Evolutionary conservation across 2,329 filamentous ascomycete genomes (phyloP), one percentile per base, ranked within the genome.

Genomic region (Leptographium lundbergii): DNA sequence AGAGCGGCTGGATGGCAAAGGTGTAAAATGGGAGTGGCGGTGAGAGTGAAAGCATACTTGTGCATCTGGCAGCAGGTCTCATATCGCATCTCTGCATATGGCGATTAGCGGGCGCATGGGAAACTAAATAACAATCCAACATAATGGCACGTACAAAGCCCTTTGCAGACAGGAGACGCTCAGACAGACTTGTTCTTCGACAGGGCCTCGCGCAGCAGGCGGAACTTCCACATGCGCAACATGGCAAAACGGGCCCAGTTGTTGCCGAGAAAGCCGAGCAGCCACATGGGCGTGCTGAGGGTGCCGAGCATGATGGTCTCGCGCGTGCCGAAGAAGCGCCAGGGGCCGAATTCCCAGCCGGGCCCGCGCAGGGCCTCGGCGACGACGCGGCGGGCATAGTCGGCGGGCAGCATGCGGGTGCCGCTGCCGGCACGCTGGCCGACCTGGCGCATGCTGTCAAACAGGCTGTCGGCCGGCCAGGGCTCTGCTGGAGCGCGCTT

Each of bases 381-480:
- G 2, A 61, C 63, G 3, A 65, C 62, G 1, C 27, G 51, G 13
- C 25, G 24, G 4, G 63, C 69, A 54, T 68, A 71, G 4, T 60
- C 65, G 2, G 68, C 66, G 0, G 66, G 58, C 3, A 66, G 62
- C 39, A 68, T 61, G 56, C 65, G 68, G 51, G 55, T 59, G 6
- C 66, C 67, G 9, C 61, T 61, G 51, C 57, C 69, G 0, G 58
- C 61, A 19, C 60, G 66, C 65, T 52, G 69, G 50, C n/a, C 55
- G 34, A 56, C 54, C 45, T 50, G 59, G 52, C 68, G 65, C n/a
- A 77, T 72, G 7, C 71, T 71, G 66, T 66, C 62, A 67, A 81
- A 82, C 29, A 77, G 69, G 52, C 77, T 81, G 54, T 67, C 66
- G 13, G 66, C 62, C 0, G 79, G 79, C 61, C 82, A 61, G 0